Evolutionary conservation across 2,329 filamentous ascomycete species (phyloP).

Genomic region (Sodiomyces alkalinus): DNA sequence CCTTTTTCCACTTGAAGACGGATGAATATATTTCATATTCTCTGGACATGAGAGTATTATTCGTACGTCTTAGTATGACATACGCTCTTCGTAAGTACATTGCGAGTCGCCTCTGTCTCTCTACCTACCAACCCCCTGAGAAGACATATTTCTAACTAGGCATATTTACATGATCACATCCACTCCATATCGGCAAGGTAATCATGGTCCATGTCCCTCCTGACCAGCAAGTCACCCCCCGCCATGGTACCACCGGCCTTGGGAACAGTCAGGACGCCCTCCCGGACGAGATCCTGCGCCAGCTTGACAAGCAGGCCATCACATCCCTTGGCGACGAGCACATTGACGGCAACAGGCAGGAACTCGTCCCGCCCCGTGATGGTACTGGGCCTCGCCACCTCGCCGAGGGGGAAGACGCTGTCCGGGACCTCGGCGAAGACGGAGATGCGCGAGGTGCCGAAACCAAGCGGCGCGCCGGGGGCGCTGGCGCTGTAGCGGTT

Average conservation of each 20-base stretch:
- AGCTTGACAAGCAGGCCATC: conserved; percentile 42
- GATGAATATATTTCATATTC: too few relatives aligned
- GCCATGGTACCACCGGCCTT: conserved; percentile 21
- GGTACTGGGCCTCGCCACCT: conserved; percentile 16
- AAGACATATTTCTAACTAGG: too few relatives aligned
- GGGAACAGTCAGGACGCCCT: conserved; percentile 30
- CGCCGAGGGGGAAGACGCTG: conserved; percentile 24
- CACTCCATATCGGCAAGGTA: neutral
- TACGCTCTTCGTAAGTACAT: too few relatives aligned
- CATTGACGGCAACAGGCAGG: conserved; percentile 40
- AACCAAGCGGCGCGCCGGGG: conserved; percentile 31
- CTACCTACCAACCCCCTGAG: too few relatives aligned
- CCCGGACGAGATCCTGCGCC: conserved; percentile 31
- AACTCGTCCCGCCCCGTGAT: conserved; percentile 31
- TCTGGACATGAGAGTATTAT: too few relatives aligned
- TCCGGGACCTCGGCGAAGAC: conserved; percentile 23
- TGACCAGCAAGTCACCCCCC: conserved; percentile 12
- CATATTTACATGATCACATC: too few relatives aligned
- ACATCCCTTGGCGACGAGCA: conserved; percentile 43
- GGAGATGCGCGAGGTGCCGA: conserved; percentile 19
- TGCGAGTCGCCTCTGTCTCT: too few relatives aligned
- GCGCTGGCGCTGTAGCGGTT: conserved; percentile 17
- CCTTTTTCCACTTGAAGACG: too few relatives aligned
- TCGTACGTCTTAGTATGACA: too few relatives aligned
- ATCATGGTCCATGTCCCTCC: conserved; percentile 2